A percentile compares a stretch with the other conserved stretches of the same genome.
phyloP scores from a whole-genome alignment of 2,329 filamentous ascomycete genomes.

The Epichloe elymi region DNA sequence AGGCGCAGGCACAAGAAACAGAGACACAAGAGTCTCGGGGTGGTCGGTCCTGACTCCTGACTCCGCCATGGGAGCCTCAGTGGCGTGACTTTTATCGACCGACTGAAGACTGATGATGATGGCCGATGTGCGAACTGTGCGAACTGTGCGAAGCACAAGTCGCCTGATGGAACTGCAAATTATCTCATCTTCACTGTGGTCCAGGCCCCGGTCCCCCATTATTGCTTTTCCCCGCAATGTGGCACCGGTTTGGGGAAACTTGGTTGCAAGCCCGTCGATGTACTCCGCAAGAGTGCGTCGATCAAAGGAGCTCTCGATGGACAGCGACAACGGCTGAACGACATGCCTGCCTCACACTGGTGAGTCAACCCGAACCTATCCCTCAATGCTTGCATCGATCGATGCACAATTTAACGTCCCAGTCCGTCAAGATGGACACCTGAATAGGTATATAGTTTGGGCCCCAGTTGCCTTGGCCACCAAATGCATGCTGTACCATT shows the following conservation, averaged over 20 bases:
- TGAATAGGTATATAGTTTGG: no score
- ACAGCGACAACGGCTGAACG: no score
- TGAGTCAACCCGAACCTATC: no score
- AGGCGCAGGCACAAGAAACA: not conserved
- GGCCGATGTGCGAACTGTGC: not conserved
- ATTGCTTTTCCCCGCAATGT: slow-evolving; percentile 5
- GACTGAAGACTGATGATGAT: not conserved
- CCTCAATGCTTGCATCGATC: no score
- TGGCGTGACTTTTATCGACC: slow-evolving; percentile 2
- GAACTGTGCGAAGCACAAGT: no score
- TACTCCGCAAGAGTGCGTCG: not conserved
- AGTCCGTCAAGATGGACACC: no score
- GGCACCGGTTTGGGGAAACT: not conserved
- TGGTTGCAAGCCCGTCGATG: no score
- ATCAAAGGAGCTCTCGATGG: not conserved
- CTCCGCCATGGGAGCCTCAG: slow-evolving; percentile 1
- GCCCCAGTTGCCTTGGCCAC: no score
- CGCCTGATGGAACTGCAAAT: not conserved
- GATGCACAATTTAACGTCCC: no score
- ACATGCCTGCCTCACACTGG: no score
- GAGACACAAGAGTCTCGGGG: not conserved
- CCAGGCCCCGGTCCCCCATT: not conserved
- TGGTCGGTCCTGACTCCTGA: not conserved
- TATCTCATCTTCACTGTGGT: not conserved
- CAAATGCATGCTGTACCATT: no score